Conservation (phyloP, 805 yeast species). For the Yamadazyma olivae region DNA sequence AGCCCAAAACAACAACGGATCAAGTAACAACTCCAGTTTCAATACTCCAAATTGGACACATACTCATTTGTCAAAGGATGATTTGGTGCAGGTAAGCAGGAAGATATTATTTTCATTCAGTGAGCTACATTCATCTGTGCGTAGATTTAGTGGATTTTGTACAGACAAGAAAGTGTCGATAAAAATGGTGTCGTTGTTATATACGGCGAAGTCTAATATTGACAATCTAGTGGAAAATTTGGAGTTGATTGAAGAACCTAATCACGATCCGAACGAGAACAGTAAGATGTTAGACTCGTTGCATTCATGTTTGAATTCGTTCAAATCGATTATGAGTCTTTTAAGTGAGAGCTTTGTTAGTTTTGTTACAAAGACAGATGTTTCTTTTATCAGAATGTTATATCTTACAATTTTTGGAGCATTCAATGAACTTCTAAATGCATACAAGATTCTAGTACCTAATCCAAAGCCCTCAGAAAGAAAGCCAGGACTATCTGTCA, state of each 20-base stretch:
- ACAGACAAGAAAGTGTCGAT: conserved; percentile 52
- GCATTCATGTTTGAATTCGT: conserved; percentile 39
- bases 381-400: conserved; percentile 62
- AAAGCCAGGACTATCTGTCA: conserved; percentile 16
- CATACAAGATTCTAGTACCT: conserved; percentile 45
- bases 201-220: conserved; percentile 51
- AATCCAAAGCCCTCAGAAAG: conserved; percentile 1
- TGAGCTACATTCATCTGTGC: conserved; percentile 59
- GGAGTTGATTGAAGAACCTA: conserved; percentile 46
- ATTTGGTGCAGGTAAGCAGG: conserved; percentile 38
- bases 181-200: conserved; percentile 50
- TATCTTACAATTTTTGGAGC: conserved; percentile 60
- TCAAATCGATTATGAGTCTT: conserved; percentile 48
- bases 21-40: background rate
- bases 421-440: conserved; percentile 64
- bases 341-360: conserved; percentile 46
- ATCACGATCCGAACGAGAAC: conserved; percentile 22
- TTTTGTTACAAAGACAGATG: conserved; percentile 57
- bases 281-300: conserved; percentile 29
- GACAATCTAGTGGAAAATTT: conserved; percentile 56
- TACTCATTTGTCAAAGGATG: conserved; percentile 23
- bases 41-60: conserved; percentile 21
- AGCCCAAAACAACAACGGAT: background rate
- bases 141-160: conserved; percentile 57
- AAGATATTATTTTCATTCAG: conserved; percentile 61